phyloP scores from a whole-genome alignment of 352 stramenopile genomes.

The Phytophthora litchii region DNA sequence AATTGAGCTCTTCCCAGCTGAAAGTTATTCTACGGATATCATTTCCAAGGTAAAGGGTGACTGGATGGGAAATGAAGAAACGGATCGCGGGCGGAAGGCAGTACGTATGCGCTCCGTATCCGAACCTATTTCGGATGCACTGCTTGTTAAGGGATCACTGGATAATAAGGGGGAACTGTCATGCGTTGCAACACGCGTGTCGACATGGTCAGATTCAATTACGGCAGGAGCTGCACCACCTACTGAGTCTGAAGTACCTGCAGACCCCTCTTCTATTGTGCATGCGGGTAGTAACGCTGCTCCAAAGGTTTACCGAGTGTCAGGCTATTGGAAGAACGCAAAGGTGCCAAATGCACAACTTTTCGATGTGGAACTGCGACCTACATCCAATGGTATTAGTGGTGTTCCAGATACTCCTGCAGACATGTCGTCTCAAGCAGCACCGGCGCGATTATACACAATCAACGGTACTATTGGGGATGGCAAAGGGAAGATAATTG shows the following conservation, averaged over 20 bases:
- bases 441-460: conserved; percentile 34
- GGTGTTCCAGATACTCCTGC: conserved; percentile 17
- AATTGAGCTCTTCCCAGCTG: conserved; percentile 64
- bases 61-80: conserved; percentile 80
- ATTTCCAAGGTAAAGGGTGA: conserved; percentile 54
- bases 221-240: conserved; percentile 21
- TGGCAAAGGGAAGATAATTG: conserved; percentile 53
- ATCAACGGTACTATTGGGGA: conserved; percentile 80
- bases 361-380: conserved; percentile 76
- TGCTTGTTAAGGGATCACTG: conserved; percentile 68
- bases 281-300: conserved; percentile 6
- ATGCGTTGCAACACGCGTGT: conserved; percentile 54
- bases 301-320: conserved; percentile 53
- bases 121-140: conserved; percentile 48
- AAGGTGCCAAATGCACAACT: conserved; percentile 78
- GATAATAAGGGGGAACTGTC: conserved; percentile 77
- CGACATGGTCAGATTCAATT: conserved; percentile 50
- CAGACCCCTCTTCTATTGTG: conserved; percentile 5
- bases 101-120: conserved; percentile 73
- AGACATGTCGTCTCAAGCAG: conserved; percentile 26
- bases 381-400: conserved; percentile 25
- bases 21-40: conserved; percentile 16
- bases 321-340: conserved; percentile 74
- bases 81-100: conserved; percentile 65
- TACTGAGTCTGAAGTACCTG: conserved; percentile 17